These are phyloP conservation scores for Yamadazyma spencermartinsiae DNA, from an alignment of 1,139 yeast genomes.

Conservation along the genomic window DNA sequence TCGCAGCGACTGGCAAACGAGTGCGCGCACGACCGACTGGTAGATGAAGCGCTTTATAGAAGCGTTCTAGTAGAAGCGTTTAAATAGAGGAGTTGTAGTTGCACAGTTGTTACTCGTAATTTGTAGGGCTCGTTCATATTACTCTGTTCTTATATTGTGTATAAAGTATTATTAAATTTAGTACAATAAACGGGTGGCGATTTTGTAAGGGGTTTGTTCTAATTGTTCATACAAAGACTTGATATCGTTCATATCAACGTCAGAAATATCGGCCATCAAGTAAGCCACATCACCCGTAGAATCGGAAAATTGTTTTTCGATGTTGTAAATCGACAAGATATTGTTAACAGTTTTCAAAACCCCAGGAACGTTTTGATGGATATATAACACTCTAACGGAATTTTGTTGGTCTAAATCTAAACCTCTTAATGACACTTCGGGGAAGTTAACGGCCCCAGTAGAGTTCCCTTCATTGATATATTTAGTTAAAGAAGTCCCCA, in stretches of 20 bases:
- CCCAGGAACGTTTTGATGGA: constrained; percentile 98
- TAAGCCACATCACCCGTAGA: constrained; percentile 96
- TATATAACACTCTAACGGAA: constrained; percentile 90
- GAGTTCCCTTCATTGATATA: constrained; percentile 96
- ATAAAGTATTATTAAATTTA: constrained; percentile 28
- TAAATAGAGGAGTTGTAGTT: too few relatives aligned
- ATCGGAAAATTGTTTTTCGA: constrained; percentile 96
- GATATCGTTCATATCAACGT: constrained; percentile 80
- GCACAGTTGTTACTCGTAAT: too few relatives aligned
- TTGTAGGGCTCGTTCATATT: too few relatives aligned
- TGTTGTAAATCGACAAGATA: constrained; percentile 90
- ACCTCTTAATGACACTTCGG: constrained; percentile 92
- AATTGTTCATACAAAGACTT: constrained; percentile 81
- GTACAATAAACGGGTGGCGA: constrained; percentile 87
- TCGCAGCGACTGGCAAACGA: too few relatives aligned
- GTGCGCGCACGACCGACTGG: not conserved
- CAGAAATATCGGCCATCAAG: constrained; percentile 95
- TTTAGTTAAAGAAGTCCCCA: constrained; percentile 78
- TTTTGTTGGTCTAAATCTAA: constrained; percentile 85
- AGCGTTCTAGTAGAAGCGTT: too few relatives aligned
- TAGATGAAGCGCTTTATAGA: too few relatives aligned
- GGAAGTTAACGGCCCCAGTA: constrained; percentile 98
- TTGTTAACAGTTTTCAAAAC: constrained; percentile 96
- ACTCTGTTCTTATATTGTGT: not conserved
- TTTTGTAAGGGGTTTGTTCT: constrained; percentile 88